Evolutionary conservation across 108 stramenopile genomes (phyloP).

Genomic region (Hondaea fermentalgiana): DNA sequence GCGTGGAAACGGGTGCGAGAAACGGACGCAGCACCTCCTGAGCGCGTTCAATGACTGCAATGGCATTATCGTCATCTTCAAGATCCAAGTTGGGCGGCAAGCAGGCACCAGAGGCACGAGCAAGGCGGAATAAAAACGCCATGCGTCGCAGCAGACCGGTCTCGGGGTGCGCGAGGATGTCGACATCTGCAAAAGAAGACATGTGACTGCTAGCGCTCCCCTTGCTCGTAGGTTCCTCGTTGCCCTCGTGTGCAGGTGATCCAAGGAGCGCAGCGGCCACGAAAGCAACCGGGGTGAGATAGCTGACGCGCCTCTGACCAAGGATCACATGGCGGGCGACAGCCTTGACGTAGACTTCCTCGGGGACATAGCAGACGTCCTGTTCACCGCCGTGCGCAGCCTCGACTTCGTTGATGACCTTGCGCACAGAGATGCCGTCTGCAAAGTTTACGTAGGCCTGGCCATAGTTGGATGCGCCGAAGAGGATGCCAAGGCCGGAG

Average conservation of each 20-base stretch:
- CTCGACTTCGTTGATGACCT: background rate
- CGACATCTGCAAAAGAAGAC: too few species aligned
- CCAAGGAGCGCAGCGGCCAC: background rate
- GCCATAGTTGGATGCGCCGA: background rate
- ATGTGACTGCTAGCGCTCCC: too few species aligned
- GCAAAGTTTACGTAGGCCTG: background rate
- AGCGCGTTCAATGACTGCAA: too few species aligned
- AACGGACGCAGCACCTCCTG: background rate
- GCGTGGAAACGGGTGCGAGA: background rate
- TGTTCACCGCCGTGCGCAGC: background rate
- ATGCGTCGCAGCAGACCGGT: too few species aligned
- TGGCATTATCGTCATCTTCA: background rate
- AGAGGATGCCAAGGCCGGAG: background rate
- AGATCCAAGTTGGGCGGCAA: background rate
- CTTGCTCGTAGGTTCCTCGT: too few species aligned
- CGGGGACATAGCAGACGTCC: background rate
- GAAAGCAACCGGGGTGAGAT: background rate
- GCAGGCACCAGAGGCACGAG: too few species aligned
- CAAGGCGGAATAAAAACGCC: too few species aligned
- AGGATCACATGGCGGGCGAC: background rate
- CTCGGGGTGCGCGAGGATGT: background rate
- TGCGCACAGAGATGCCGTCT: background rate
- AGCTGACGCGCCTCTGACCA: background rate
- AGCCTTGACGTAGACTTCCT: slow-evolving; percentile 1
- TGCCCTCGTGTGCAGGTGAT: background rate